These are phyloP conservation scores for Annona squamosa DNA, from an alignment of 164 flowering plant species.

Conservation along the genomic window DNA sequence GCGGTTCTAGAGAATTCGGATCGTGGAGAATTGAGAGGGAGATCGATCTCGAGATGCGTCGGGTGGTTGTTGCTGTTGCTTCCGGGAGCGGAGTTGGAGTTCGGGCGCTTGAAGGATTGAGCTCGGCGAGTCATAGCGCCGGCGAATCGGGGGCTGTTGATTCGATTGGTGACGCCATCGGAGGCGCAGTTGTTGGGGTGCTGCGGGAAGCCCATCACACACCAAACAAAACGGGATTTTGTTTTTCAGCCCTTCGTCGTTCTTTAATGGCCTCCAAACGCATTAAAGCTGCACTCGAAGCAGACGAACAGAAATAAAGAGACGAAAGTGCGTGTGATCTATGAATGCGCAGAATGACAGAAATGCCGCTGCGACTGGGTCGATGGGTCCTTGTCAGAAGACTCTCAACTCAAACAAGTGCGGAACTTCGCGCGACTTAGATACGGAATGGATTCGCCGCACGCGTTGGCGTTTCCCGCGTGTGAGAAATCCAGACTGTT, in stretches of 20 bases:
- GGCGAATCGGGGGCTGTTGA: conserved; percentile 83
- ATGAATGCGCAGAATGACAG: background rate
- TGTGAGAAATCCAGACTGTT: background rate
- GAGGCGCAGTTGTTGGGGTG: conserved; percentile 8
- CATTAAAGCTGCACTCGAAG: conserved; percentile 8
- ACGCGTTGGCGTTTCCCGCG: too few species aligned
- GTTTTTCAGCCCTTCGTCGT: background rate
- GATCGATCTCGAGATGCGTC: conserved; percentile 63
- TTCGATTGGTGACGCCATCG: conserved; percentile 44
- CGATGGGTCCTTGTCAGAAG: background rate
- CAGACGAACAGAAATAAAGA: background rate
- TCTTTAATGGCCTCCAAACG: background rate
- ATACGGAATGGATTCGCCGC: too few species aligned
- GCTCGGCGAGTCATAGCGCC: conserved; percentile 81
- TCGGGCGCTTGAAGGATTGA: conserved; percentile 65
- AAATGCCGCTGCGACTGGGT: background rate
- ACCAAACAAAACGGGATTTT: background rate
- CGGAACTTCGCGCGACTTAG: too few species aligned
- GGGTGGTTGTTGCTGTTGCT: conserved; percentile 12
- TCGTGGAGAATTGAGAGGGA: conserved; percentile 65
- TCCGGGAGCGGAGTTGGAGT: conserved; percentile 12
- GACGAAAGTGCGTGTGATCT: background rate
- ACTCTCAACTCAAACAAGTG: too few species aligned
- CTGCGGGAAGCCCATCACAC: conserved; percentile 29
- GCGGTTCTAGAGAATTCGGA: conserved; percentile 32